Evolutionary conservation across 805 yeast species (phyloP).

Genomic region (Candida nonsorbophila): DNA sequence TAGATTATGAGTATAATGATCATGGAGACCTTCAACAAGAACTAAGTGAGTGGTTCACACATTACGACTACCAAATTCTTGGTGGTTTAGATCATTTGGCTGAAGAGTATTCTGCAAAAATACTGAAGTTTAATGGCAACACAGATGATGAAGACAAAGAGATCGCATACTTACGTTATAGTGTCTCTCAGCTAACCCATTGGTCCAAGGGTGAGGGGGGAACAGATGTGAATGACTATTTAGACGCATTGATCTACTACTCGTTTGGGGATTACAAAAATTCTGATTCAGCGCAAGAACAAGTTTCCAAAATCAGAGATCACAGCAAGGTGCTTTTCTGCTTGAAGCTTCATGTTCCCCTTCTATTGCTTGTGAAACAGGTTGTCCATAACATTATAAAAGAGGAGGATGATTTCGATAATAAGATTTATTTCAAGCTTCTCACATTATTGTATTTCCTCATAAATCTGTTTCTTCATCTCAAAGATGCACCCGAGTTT

Average conservation of each 20-base stretch:
- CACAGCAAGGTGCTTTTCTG: slow-evolving; percentile 6
- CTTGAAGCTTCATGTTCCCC: slow-evolving; percentile 3
- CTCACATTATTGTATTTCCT: slow-evolving; percentile 32
- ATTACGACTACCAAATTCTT: slow-evolving; percentile 20
- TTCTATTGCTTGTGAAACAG: too few species aligned
- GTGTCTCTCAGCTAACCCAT: too few species aligned
- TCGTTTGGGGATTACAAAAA: slow-evolving; percentile 19
- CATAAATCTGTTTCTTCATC: slow-evolving; percentile 18
- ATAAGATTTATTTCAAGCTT: slow-evolving; percentile 16
- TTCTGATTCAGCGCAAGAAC: slow-evolving; percentile 9
- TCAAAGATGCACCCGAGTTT: slow-evolving; percentile 4
- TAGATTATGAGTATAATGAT: slow-evolving; percentile 26
- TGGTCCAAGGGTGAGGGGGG: background rate
- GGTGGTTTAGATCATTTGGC: slow-evolving; percentile 5
- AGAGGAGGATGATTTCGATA: slow-evolving; percentile 1
- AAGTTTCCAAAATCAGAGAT: slow-evolving; percentile 8
- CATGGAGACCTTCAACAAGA: slow-evolving; percentile 20
- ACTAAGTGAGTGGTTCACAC: slow-evolving; percentile 34
- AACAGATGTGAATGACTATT: background rate
- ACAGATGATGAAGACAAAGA: background rate
- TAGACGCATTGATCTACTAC: slow-evolving; percentile 16
- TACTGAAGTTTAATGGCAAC: slow-evolving; percentile 1
- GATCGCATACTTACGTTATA: too few species aligned
- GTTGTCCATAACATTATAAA: background rate
- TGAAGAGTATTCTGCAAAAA: background rate